Evolutionary conservation across 2,329 filamentous ascomycete species (phyloP).

Genomic region (Calonectria pseudoturangicola): DNA sequence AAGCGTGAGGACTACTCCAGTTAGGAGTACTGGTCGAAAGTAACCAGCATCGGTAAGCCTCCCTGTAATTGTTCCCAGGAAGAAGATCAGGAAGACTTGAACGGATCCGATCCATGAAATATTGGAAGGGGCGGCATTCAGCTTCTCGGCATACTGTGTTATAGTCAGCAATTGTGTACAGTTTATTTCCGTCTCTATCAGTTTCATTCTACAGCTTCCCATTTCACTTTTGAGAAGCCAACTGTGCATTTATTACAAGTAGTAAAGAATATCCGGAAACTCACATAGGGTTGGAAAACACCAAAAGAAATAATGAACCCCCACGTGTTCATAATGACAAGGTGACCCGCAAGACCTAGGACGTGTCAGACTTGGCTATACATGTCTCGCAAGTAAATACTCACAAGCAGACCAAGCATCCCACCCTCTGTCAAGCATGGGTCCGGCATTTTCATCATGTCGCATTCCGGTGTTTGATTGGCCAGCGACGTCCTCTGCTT

Average conservation of each 20-base stretch:
- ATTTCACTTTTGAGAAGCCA: too few species aligned
- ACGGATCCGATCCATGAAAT: constrained; percentile 22
- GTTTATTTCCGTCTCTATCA: too few species aligned
- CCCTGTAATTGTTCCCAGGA: constrained; percentile 8
- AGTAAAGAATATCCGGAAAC: background rate
- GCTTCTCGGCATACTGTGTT: background rate
- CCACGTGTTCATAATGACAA: constrained; percentile 24
- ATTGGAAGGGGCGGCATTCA: constrained; percentile 5
- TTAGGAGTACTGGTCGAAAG: constrained; percentile 6
- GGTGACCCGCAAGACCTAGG: constrained; percentile 12
- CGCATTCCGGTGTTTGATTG: background rate
- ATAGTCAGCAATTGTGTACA: background rate
- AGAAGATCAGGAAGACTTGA: constrained; percentile 17
- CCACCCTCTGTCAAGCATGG: constrained; percentile 1
- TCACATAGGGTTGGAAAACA: constrained; percentile 20
- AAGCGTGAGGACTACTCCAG: background rate
- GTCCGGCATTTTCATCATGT: background rate
- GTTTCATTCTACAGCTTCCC: too few species aligned
- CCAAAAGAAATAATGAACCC: constrained; percentile 23
- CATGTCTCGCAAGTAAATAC: background rate
- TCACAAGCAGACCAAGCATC: constrained; percentile 16
- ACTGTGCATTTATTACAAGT: too few species aligned
- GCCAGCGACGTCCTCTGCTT: background rate
- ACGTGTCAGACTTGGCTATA: background rate
- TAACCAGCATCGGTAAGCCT: constrained; percentile 16